phyloP scores from a whole-genome alignment of 2,329 filamentous ascomycete species.

The Fusarium sp. region DNA sequence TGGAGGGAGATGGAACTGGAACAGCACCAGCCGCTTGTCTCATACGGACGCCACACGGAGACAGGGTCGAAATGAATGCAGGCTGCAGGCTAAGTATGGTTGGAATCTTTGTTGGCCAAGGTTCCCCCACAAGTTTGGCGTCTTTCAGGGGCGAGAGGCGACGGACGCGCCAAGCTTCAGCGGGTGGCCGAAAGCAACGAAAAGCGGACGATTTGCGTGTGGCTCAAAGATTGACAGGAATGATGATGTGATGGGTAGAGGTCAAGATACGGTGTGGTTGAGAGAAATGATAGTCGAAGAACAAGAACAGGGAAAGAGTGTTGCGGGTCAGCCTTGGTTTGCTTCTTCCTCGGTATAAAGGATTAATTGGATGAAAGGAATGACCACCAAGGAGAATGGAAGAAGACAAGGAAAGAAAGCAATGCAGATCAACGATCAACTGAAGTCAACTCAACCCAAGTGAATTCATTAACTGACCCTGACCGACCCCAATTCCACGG shows the following conservation, averaged over 20 bases:
- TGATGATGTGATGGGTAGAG: constrained; percentile 11
- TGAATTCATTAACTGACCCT: constrained; percentile 17
- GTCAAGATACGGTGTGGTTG: constrained; percentile 21
- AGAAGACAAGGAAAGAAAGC: constrained; percentile 3
- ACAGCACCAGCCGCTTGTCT: constrained; percentile 43
- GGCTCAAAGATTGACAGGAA: constrained; percentile 15
- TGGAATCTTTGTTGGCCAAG: constrained; percentile 42
- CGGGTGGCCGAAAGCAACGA: constrained; percentile 35
- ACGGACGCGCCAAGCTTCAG: constrained; percentile 40
- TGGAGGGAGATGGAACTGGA: constrained; percentile 41
- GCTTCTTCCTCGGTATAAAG: constrained; percentile 5
- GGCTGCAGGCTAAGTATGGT: constrained; percentile 27
- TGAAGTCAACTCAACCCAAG: constrained; percentile 20
- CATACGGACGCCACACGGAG: constrained; percentile 43
- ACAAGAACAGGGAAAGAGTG: constrained; percentile 21
- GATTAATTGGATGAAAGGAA: neutral
- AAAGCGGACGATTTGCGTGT: constrained; percentile 20
- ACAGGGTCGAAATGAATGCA: constrained; percentile 42
- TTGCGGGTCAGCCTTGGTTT: constrained; percentile 4
- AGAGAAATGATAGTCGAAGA: constrained; percentile 2
- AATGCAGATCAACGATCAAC: constrained; percentile 29
- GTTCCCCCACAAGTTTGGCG: constrained; percentile 46
- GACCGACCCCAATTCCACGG: constrained; percentile 20
- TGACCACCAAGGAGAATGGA: constrained; percentile 9
- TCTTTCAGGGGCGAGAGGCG: constrained; percentile 36